phyloP scores from a whole-genome alignment of 2,329 filamentous ascomycete genomes.

The Cladosporium velox region DNA sequence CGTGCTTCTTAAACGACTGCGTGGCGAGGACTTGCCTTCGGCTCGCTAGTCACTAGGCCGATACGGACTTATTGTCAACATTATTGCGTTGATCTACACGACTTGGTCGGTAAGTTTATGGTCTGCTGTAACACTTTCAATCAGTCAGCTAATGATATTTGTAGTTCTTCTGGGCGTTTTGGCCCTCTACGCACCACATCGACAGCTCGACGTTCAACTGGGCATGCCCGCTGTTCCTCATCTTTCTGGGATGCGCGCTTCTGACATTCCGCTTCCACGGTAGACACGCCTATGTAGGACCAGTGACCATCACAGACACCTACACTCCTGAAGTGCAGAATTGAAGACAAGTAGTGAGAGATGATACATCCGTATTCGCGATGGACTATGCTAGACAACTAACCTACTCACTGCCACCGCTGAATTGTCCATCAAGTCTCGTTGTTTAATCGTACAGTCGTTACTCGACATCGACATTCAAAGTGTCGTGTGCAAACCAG shows the following conservation, averaged over 20 bases:
- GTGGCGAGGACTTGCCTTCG: constrained; percentile 27
- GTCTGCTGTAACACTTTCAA: not conserved
- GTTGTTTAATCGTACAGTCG: not conserved
- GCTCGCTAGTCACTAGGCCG: constrained; percentile 31
- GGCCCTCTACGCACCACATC: constrained; percentile 15
- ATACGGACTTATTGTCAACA: constrained; percentile 30
- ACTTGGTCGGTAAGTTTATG: constrained; percentile 21
- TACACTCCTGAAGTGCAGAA: not conserved
- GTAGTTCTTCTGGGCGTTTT: constrained; percentile 20
- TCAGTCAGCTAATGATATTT: not conserved
- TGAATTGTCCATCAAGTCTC: not conserved
- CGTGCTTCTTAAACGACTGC: constrained; percentile 25
- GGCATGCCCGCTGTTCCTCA: constrained; percentile 5
- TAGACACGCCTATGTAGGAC: constrained; percentile 10
- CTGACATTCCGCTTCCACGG: constrained; percentile 7
- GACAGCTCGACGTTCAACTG: constrained; percentile 15
- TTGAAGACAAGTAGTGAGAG: not conserved
- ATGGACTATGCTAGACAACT: not conserved
- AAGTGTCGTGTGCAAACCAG: not conserved
- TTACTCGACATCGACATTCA: not conserved
- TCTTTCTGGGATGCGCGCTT: constrained; percentile 9
- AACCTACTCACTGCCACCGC: not conserved
- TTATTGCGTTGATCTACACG: constrained; percentile 31
- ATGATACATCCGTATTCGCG: not conserved
- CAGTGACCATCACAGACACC: constrained; percentile 5